Conservation (phyloP, 768 basidiomycete genomes). For the Boletus barrowsii region DNA sequence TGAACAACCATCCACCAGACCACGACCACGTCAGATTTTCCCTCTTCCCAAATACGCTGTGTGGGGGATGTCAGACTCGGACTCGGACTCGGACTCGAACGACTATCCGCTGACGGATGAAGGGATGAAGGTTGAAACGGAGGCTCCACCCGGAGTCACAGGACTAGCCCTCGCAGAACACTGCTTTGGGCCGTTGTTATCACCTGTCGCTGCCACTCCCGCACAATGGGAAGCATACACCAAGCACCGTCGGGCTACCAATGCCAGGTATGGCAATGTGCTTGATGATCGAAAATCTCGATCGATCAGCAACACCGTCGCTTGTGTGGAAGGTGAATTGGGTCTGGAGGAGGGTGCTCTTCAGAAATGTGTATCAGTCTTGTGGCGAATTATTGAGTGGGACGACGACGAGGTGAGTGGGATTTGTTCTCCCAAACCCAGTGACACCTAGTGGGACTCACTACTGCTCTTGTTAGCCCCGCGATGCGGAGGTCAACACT, state of each 20-base stretch:
- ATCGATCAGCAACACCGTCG: not conserved
- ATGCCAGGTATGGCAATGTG: not conserved
- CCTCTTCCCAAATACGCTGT: too few species aligned
- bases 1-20: too few species aligned
- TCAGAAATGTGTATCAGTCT: constrained; percentile 4
- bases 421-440: too few species aligned
- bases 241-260: constrained; percentile 2
- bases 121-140: too few species aligned
- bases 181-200: too few species aligned
- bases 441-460: too few species aligned
- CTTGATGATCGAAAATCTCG: not conserved
- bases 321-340: constrained; percentile 3
- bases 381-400: not conserved
- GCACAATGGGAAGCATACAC: constrained; percentile 5
- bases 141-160: too few species aligned
- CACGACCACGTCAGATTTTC: too few species aligned
- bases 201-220: not conserved
- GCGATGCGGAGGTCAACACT: not conserved
- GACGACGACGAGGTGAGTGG: not conserved
- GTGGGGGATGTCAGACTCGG: too few species aligned
- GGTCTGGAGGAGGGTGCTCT: not conserved
- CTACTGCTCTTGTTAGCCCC: not conserved
- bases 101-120: too few species aligned
- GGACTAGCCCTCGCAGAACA: too few species aligned
- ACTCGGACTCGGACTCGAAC: too few species aligned